Evolutionary conservation across 2,329 filamentous ascomycete genomes (phyloP), one percentile per base, ranked within the genome.

Genomic region (Venturia pyrina): DNA sequence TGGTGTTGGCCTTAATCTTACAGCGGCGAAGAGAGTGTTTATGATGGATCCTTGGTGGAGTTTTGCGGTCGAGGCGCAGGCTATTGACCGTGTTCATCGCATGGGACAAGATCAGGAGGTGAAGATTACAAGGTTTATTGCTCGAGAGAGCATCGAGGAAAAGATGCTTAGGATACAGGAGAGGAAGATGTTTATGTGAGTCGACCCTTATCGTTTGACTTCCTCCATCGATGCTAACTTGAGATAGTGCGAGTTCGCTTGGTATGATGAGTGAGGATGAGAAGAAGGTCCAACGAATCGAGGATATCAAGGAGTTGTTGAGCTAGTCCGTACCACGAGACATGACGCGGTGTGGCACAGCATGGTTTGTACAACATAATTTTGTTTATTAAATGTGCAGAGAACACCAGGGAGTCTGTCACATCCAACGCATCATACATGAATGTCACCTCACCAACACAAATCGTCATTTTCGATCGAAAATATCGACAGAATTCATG

Each of bases 11-110:
- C 81, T 99, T 56, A 99, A 99, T 73, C 78, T 99, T 68, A 98
- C 93, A 0, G 88, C 87, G 70, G 95, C 95, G 6, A 91, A 88
- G 69, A 82, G 90, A 65, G 96, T 99, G 5, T 99, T 89, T 79
- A 96, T 99, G 90, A 98, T 99, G 95, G 95, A 99, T 76, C 95
- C 95, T 0, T 99, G 95, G 95, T 99, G 95, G 95, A 96, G 90
- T 73, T 99, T 93, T 76, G 93, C 95, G 0, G 88, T 98, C 15
- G 95, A 99, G 77, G 91, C 93, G 5, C 95, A 99, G 77, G 95
- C 95, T 10, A 98, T 99, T 72, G 95, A 99, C 78, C 90, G 95
- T 1, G 92, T 99, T 43, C 95, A 99, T 79, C 87, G 95, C 10
- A 97, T 99, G 90, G 95, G 95, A 0, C 95, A 99, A 76, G 87